Conservation (phyloP, 495 filamentous ascomycete genomes). For the Talaromyces proteolyticus region DNA sequence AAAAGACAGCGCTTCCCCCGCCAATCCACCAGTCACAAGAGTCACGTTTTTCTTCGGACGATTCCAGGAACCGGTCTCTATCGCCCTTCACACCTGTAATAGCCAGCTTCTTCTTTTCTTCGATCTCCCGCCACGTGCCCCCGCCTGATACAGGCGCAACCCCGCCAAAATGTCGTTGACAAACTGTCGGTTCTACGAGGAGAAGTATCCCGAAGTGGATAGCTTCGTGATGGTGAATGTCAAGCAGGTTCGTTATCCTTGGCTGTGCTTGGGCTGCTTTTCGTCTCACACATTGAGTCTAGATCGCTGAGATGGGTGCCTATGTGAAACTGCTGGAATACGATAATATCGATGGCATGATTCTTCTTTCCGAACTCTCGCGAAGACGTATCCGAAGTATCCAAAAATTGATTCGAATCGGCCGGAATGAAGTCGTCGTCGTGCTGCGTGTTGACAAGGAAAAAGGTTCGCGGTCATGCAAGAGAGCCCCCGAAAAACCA, state of each 20-base stretch:
- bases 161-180: conserved; percentile 84
- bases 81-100: neutral
- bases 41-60: neutral
- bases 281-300: neutral
- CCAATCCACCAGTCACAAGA: too few relatives aligned
- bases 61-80: neutral
- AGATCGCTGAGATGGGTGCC: conserved; percentile 99
- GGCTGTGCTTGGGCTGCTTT: conserved; percentile 4
- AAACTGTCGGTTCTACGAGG: conserved; percentile 98
- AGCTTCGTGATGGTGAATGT: conserved; percentile 99
- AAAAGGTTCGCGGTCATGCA: conserved; percentile 58
- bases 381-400: conserved; percentile 96
- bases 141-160: conserved; percentile 33
- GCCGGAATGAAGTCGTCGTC: conserved; percentile 96
- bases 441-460: conserved; percentile 98
- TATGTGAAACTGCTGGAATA: conserved; percentile 99
- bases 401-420: conserved; percentile 97
- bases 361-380: conserved; percentile 91
- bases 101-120: neutral
- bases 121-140: neutral
- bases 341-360: conserved; percentile 99
- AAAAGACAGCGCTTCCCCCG: too few relatives aligned
- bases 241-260: conserved; percentile 63
- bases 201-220: conserved; percentile 96
- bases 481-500: neutral